These are phyloP conservation scores for Phytophthora constricta DNA, from an alignment of 352 stramenopile genomes.

Conservation along the genomic window DNA sequence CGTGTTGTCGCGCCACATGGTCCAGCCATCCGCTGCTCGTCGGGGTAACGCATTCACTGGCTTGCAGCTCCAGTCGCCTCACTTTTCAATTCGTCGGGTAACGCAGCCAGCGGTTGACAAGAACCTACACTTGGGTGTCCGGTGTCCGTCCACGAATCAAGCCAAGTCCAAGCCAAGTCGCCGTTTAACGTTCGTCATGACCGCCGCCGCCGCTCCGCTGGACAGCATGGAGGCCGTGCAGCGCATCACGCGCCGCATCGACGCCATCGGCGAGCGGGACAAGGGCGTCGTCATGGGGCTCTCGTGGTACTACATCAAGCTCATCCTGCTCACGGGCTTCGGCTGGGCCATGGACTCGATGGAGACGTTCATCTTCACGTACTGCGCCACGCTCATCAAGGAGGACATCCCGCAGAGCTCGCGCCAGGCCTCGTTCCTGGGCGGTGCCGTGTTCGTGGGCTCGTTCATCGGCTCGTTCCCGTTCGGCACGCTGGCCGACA, in stretches of 20 bases:
- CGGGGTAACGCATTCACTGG: slow-evolving; percentile 27
- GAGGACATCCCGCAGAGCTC: slow-evolving; percentile 53
- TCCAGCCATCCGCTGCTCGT: background rate
- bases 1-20: background rate
- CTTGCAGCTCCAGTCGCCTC: slow-evolving; percentile 20
- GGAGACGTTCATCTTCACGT: slow-evolving; percentile 78
- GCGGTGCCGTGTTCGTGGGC: slow-evolving; percentile 63
- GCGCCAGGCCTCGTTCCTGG: slow-evolving; percentile 49
- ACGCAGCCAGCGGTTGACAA: slow-evolving; percentile 27
- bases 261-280: slow-evolving; percentile 64
- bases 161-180: too few relatives aligned
- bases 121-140: slow-evolving; percentile 25
- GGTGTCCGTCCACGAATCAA: too few relatives aligned
- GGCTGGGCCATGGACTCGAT: slow-evolving; percentile 82
- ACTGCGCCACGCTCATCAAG: slow-evolving; percentile 47
- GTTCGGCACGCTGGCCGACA: slow-evolving; percentile 67
- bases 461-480: slow-evolving; percentile 69
- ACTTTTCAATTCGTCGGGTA: slow-evolving; percentile 31
- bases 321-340: slow-evolving; percentile 70
- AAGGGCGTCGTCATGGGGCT: slow-evolving; percentile 56
- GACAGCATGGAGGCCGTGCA: slow-evolving; percentile 62
- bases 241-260: slow-evolving; percentile 70
- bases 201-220: slow-evolving; percentile 13
- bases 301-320: slow-evolving; percentile 72
- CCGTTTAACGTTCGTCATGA: slow-evolving; percentile 8